phyloP scores from a whole-genome alignment of 257 asterid species.

The Asclepias syriaca region DNA sequence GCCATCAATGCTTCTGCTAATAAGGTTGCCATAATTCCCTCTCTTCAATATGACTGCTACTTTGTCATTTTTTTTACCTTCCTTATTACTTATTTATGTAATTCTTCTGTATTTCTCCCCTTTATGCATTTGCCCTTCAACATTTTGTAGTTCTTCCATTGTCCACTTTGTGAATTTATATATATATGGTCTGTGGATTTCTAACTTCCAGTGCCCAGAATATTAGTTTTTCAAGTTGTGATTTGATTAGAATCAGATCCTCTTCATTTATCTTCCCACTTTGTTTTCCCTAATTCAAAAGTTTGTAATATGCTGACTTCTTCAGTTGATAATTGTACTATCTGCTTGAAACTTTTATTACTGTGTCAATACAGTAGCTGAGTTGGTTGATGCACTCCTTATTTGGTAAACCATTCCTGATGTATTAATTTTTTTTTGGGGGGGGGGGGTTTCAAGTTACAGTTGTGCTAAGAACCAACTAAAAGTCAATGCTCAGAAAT shows the following conservation, averaged over 20 bases:
- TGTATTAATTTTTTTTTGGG: not conserved
- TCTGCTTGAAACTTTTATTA: not conserved
- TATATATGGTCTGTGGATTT: too few relatives aligned
- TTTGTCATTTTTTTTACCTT: not conserved
- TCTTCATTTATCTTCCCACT: not conserved
- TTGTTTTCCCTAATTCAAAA: not conserved
- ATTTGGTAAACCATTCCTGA: not conserved
- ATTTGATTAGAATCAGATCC: not conserved
- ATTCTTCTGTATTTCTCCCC: not conserved
- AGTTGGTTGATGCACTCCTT: not conserved
- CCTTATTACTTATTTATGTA: not conserved
- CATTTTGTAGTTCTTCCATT: not conserved
- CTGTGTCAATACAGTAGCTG: not conserved
- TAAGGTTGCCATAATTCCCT: conserved; percentile 34
- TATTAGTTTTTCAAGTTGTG: not conserved
- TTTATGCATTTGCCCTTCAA: not conserved
- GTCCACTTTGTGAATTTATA: not conserved
- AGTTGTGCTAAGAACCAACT: not conserved
- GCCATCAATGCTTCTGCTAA: conserved; percentile 35
- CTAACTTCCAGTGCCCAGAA: not conserved
- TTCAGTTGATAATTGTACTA: not conserved
- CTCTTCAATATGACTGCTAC: not conserved
- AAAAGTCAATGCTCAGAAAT: not conserved
- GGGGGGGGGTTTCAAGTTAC: not conserved
- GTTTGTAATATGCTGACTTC: not conserved